These are phyloP conservation scores for Linaria vulgaris DNA, from an alignment of 257 asterid genomes.

Conservation along the genomic window DNA sequence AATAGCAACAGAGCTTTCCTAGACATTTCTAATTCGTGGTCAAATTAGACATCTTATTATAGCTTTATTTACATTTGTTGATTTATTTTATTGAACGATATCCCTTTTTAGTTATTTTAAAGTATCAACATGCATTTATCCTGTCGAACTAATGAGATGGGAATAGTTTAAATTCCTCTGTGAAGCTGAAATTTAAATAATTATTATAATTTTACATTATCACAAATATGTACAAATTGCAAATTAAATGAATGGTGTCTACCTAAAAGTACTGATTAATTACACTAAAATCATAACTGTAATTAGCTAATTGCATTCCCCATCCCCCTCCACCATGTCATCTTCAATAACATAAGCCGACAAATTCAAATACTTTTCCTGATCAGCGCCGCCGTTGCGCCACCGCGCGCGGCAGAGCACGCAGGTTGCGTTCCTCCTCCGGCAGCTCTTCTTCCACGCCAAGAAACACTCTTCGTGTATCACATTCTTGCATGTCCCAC, in stretches of 20 bases:
- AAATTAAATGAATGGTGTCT: constrained; percentile 8
- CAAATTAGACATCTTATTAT: no score
- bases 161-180: no score
- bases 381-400: constrained; percentile 57
- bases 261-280: constrained; percentile 15
- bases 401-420: constrained; percentile 96
- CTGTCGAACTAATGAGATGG: no score
- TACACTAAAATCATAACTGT: neutral
- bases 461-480: constrained; percentile 82
- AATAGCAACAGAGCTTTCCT: no score
- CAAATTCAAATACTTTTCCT: constrained; percentile 72
- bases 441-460: constrained; percentile 79
- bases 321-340: constrained; percentile 45
- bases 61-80: no score
- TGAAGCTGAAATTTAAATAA: no score
- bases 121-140: no score
- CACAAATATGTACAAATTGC: constrained; percentile 15
- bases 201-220: no score
- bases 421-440: constrained; percentile 71
- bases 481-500: constrained; percentile 70
- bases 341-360: constrained; percentile 63
- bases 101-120: no score
- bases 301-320: constrained; percentile 35
- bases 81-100: no score
- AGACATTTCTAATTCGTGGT: no score